Percentiles rank a stretch among this genome's conserved stretches.
These are phyloP conservation scores for Podaxis mareebaensis DNA, from an alignment of 768 basidiomycete genomes.

Conservation along the genomic window DNA sequence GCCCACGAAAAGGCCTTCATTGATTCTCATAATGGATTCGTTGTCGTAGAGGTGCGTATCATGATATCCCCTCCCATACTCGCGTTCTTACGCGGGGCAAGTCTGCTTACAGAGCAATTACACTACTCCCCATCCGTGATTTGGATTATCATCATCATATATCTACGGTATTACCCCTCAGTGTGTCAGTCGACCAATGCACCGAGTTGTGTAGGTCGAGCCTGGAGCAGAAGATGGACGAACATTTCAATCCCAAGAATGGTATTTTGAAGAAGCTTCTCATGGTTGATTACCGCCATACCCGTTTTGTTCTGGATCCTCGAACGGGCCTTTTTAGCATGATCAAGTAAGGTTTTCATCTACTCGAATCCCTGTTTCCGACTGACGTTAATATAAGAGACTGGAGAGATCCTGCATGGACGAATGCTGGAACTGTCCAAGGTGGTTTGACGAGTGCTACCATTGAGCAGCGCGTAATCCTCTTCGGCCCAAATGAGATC, in stretches of 20 bases:
- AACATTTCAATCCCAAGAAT: constrained; percentile 32
- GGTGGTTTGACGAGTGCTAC: constrained; percentile 56
- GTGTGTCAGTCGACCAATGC: constrained; percentile 24
- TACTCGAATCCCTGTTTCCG: constrained; percentile 3
- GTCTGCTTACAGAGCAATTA: constrained; percentile 84
- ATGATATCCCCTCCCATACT: constrained; percentile 1
- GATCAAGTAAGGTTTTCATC: constrained; percentile 57
- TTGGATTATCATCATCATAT: constrained; percentile 77
- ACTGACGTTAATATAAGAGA: constrained; percentile 50
- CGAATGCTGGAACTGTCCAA: constrained; percentile 58
- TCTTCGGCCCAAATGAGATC: constrained; percentile 87
- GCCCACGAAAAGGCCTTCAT: constrained; percentile 83
- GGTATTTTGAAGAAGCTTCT: constrained; percentile 53
- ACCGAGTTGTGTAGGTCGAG: constrained; percentile 26
- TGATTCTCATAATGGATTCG: constrained; percentile 64
- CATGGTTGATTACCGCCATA: constrained; percentile 90
- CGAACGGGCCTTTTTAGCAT: constrained; percentile 79
- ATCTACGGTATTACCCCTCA: constrained; percentile 72
- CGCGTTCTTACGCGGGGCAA: constrained; percentile 36
- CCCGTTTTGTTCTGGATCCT: constrained; percentile 85
- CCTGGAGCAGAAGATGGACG: constrained; percentile 28
- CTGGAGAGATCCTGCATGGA: constrained; percentile 87
- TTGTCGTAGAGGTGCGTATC: constrained; percentile 84
- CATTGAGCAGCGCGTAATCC: constrained; percentile 61
- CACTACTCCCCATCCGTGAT: constrained; percentile 68